phyloP scores from a whole-genome alignment of 2,329 filamentous ascomycete genomes.

The Triangularia setosa region DNA sequence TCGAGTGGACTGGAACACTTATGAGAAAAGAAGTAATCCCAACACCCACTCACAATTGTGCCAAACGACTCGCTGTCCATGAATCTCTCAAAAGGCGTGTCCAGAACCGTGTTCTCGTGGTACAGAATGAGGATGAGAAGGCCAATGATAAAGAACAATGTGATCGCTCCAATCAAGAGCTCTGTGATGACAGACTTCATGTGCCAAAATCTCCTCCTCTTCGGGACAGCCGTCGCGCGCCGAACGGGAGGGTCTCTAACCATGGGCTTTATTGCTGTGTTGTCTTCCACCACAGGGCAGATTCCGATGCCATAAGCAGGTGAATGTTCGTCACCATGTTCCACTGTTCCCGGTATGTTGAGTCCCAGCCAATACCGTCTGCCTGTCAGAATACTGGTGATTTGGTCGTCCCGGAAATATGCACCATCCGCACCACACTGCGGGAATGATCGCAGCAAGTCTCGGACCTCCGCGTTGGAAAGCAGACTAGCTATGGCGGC shows the following conservation, averaged over 20 bases:
- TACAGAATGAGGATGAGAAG: slow-evolving; percentile 7
- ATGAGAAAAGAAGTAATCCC: slow-evolving; percentile 6
- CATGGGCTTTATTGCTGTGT: background rate
- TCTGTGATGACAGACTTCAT: background rate
- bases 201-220: background rate
- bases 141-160: background rate
- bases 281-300: background rate
- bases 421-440: background rate
- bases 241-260: background rate
- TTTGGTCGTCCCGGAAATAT: background rate
- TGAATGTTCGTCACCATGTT: background rate
- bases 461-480: background rate
- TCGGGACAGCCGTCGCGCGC: background rate
- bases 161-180: background rate
- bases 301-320: background rate
- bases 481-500: background rate
- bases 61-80: slow-evolving; percentile 11
- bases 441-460: background rate
- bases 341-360: background rate
- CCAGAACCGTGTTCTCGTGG: slow-evolving; percentile 5
- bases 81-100: slow-evolving; percentile 4
- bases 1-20: background rate
- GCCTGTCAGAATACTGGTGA: background rate
- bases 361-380: background rate
- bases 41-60: background rate